Base-by-base conservation (phyloP, 2,329 filamentous ascomycete genomes). In the Claviceps africana region DNA sequence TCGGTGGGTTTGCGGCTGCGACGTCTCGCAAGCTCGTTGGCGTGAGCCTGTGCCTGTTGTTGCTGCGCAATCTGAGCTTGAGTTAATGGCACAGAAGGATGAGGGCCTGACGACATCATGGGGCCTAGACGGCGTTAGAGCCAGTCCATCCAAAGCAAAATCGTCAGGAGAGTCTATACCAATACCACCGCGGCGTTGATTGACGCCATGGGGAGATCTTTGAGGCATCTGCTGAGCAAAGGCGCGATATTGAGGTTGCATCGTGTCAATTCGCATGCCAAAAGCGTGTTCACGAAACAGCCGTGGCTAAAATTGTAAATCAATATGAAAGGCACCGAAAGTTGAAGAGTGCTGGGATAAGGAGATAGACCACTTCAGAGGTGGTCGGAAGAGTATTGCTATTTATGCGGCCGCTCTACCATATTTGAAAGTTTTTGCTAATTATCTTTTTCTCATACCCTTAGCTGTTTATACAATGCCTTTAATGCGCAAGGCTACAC, bases 1-100 rank as follows among this genome's bases (percentile, higher is more conserved):
- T 98, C 93, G 54, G 89, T 96, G 1, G 93, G 93, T 69, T 91
- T 94, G 64, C 83, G 82, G 63, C 87, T 88, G 59, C 88, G 82
- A 55, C 89, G 82, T 67, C 90, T 88, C 46, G 85, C 82, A 56
- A 81, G 75, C 65, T 87, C 83, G 58, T 74, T 76, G 45, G 80
- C 79, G 57, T 70, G 73, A 25, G 71, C 72, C 54, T 74, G 71
- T 39, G 70, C 67, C 55, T 76, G 74, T 56, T 78, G 76, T 56
- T 78, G 73, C 57, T 71, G 68, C 33, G 65, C 67, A 54, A 76
- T 68, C 60, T 80, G 76, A n/a, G 74, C 72, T 57, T 74, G 74
- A 47, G 75, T 78, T 55, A 78, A 64, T 40, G 74, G 72, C 43
- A 74, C 69, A 39, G 71, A 69, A 50, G 70, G 73, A 59, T 78